These are phyloP conservation scores for Paralagenidium karlingii DNA, from an alignment of 352 stramenopile species.

Conservation along the genomic window DNA sequence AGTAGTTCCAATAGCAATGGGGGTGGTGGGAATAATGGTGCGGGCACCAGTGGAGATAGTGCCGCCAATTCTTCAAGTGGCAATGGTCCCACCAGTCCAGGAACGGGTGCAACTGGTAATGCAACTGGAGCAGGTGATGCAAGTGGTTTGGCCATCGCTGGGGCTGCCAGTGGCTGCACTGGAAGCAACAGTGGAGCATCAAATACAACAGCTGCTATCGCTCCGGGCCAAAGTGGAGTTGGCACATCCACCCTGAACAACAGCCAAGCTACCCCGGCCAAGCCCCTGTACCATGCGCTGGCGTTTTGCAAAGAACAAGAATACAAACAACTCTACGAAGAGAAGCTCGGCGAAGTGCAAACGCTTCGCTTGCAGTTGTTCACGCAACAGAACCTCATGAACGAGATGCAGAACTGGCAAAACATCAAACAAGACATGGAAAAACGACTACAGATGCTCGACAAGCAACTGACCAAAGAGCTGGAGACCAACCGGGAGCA, in stretches of 20 bases:
- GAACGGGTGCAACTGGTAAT: too few species aligned
- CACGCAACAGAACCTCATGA: slow-evolving; percentile 16
- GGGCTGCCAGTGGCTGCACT: too few species aligned
- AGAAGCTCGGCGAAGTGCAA: slow-evolving; percentile 17
- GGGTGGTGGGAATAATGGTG: background rate
- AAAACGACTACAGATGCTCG: slow-evolving; percentile 14
- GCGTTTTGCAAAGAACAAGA: slow-evolving; percentile 45
- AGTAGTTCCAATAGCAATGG: too few species aligned
- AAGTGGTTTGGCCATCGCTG: too few species aligned
- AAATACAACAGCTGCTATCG: too few species aligned
- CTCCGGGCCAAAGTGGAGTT: too few species aligned
- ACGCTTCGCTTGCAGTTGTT: slow-evolving; percentile 16
- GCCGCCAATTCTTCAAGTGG: background rate
- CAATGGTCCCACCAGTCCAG: background rate
- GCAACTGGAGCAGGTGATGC: too few species aligned
- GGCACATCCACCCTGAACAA: too few species aligned
- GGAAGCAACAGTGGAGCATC: too few species aligned
- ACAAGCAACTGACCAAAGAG: slow-evolving; percentile 31
- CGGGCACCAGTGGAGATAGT: background rate
- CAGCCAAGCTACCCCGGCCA: slow-evolving; percentile 4
- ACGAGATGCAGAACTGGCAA: slow-evolving; percentile 19
- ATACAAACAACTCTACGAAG: slow-evolving; percentile 32
- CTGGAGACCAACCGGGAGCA: slow-evolving; percentile 13
- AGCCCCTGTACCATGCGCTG: slow-evolving; percentile 36
- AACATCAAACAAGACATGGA: slow-evolving; percentile 20